phyloP scores from a whole-genome alignment of 2,329 filamentous ascomycete genomes.

The Verticillium tricorpus region DNA sequence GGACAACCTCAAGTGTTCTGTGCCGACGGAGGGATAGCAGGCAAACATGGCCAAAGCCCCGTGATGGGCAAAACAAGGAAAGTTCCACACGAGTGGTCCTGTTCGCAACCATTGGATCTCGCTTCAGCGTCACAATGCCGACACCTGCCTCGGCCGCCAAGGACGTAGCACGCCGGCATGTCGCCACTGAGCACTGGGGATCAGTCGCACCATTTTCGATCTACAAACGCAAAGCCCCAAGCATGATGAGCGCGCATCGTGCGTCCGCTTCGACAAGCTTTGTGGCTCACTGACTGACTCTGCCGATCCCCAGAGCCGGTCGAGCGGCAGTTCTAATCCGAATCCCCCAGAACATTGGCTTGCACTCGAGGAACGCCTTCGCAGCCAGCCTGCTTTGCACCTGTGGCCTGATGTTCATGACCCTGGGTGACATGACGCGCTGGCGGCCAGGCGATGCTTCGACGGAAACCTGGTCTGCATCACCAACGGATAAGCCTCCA shows the following conservation, averaged over 20 bases:
- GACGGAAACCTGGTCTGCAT: neutral
- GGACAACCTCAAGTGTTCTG: neutral
- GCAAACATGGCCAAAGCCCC: neutral
- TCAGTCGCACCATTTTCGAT: neutral
- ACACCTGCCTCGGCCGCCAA: neutral
- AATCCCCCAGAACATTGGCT: neutral
- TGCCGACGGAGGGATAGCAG: neutral
- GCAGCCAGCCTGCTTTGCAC: neutral
- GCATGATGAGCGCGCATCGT: neutral
- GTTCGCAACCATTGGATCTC: neutral
- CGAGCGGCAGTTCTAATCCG: neutral
- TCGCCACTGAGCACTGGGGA: neutral
- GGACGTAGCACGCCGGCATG: neutral
- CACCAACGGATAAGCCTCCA: no score
- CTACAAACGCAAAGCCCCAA: neutral
- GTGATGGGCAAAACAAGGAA: neutral
- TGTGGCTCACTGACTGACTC: neutral
- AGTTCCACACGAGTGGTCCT: neutral
- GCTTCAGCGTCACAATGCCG: neutral
- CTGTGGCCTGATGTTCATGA: neutral
- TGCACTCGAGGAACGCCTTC: neutral
- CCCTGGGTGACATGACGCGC: neutral
- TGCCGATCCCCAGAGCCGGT: neutral
- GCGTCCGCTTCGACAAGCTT: neutral
- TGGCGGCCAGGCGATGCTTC: neutral